These are phyloP conservation scores for Casaregolazyma lundiana DNA, from an alignment of 1,139 yeast genomes.

Conservation along the genomic window DNA sequence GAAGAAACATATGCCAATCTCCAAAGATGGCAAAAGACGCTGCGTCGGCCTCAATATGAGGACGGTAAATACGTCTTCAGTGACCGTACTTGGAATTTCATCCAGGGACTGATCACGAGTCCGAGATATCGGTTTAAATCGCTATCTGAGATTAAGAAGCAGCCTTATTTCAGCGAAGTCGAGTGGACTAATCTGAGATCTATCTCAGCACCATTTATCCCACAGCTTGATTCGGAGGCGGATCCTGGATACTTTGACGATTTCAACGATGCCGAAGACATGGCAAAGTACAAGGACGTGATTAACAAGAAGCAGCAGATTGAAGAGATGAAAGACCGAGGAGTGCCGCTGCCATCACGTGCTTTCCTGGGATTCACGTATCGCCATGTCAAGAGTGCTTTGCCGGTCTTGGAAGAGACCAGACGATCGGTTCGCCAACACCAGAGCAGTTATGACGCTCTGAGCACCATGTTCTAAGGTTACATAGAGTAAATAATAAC, in stretches of 20 bases:
- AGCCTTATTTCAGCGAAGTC: constrained; percentile 78
- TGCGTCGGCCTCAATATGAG: constrained; percentile 85
- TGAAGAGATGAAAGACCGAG: constrained; percentile 71
- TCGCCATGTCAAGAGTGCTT: constrained; percentile 51
- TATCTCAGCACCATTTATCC: constrained; percentile 84
- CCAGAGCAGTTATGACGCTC: constrained; percentile 19
- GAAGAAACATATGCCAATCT: constrained; percentile 94
- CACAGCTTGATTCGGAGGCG: constrained; percentile 92
- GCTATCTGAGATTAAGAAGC: constrained; percentile 73
- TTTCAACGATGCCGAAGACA: constrained; percentile 90
- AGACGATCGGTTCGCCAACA: constrained; percentile 17
- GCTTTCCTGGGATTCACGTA: constrained; percentile 96
- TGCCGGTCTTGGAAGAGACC: constrained; percentile 18
- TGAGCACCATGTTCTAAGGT: constrained; percentile 24
- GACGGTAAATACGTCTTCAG: constrained; percentile 90
- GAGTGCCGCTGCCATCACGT: constrained; percentile 49
- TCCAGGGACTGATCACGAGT: constrained; percentile 68
- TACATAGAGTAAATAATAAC: background rate
- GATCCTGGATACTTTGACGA: constrained; percentile 99
- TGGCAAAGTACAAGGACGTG: constrained; percentile 97
- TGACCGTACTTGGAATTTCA: constrained; percentile 93
- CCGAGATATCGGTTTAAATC: constrained; percentile 71
- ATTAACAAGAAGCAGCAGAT: constrained; percentile 83
- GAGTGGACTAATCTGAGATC: constrained; percentile 69
- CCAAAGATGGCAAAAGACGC: constrained; percentile 86